These are phyloP conservation scores for Nicotiana knightiana DNA, from an alignment of 257 asterid species.

Conservation along the genomic window DNA sequence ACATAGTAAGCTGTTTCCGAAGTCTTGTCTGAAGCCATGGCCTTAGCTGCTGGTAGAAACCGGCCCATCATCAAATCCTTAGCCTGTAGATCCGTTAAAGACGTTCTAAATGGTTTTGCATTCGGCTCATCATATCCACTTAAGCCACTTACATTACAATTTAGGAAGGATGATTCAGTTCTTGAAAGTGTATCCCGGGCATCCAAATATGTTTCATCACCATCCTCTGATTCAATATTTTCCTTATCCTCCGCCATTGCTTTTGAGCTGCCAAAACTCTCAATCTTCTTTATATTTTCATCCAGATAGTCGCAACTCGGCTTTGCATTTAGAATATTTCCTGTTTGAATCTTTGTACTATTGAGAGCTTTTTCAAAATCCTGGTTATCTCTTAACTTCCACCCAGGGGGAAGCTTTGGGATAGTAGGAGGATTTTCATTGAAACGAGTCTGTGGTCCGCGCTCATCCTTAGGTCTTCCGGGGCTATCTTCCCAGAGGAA, in stretches of 20 bases:
- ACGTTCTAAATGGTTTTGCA: conserved; percentile 23
- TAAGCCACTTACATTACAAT: conserved; percentile 67
- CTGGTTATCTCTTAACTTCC: conserved; percentile 25
- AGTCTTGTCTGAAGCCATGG: conserved; percentile 42
- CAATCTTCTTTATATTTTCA: conserved; percentile 12
- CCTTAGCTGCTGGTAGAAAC: conserved; percentile 94
- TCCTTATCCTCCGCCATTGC: conserved; percentile 23
- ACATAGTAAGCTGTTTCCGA: conserved; percentile 48
- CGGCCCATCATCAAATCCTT: conserved; percentile 75
- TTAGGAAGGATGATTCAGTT: conserved; percentile 58
- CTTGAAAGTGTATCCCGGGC: conserved; percentile 70
- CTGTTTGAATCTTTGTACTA: conserved; percentile 8
- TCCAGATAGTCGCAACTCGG: not conserved
- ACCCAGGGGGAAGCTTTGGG: conserved; percentile 73
- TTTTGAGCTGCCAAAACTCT: conserved; percentile 16
- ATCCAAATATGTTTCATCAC: conserved; percentile 58
- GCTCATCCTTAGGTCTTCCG: conserved; percentile 58
- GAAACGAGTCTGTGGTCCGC: conserved; percentile 7
- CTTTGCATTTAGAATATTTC: not conserved
- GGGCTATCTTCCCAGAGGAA: conserved; percentile 73
- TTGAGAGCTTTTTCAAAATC: conserved; percentile 16
- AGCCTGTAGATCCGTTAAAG: conserved; percentile 31
- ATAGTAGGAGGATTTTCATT: conserved; percentile 26
- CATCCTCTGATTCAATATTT: conserved; percentile 35
- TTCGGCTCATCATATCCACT: conserved; percentile 50